phyloP scores from a whole-genome alignment of 805 yeast genomes.

The Teunomyces barrocoloradensis region DNA sequence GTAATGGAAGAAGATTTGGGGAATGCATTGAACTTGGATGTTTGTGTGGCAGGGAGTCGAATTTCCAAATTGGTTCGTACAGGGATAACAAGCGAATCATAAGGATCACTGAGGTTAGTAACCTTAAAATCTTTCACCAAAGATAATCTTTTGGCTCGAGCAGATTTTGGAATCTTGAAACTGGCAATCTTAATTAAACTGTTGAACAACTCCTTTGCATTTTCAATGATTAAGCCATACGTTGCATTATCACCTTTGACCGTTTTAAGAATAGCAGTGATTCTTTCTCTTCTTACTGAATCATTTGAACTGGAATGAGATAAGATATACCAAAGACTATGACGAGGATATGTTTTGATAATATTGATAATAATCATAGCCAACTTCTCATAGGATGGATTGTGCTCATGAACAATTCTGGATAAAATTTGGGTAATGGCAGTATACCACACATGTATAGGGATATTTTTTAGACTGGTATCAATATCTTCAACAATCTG shows the following conservation, averaged over 20 bases:
- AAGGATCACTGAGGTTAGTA: conserved; percentile 25
- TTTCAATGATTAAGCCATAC: conserved; percentile 16
- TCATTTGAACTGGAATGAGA: conserved; percentile 64
- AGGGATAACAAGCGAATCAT: conserved; percentile 64
- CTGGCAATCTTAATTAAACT: conserved; percentile 44
- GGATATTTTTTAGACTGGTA: conserved; percentile 47
- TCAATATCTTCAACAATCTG: conserved; percentile 50
- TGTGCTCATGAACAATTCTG: conserved; percentile 64
- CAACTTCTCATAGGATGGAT: conserved; percentile 53
- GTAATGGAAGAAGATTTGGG: conserved; percentile 44
- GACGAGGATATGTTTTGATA: conserved; percentile 68
- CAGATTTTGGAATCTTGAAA: conserved; percentile 33
- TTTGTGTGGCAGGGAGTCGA: conserved; percentile 50
- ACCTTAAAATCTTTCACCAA: conserved; percentile 43
- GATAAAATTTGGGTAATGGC: conserved; percentile 86
- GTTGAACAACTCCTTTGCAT: conserved; percentile 37
- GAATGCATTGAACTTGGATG: conserved; percentile 43
- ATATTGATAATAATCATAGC: conserved; percentile 56
- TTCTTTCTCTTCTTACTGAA: conserved; percentile 24
- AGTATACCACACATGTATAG: conserved; percentile 63
- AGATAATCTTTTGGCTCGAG: conserved; percentile 32
- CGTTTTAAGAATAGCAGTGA: conserved; percentile 20
- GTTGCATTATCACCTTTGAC: conserved; percentile 12
- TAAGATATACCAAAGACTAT: conserved; percentile 80
- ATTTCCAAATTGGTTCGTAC: conserved; percentile 67